phyloP scores from a whole-genome alignment of 2,329 filamentous ascomycete genomes.

The Lachnellula cervina region DNA sequence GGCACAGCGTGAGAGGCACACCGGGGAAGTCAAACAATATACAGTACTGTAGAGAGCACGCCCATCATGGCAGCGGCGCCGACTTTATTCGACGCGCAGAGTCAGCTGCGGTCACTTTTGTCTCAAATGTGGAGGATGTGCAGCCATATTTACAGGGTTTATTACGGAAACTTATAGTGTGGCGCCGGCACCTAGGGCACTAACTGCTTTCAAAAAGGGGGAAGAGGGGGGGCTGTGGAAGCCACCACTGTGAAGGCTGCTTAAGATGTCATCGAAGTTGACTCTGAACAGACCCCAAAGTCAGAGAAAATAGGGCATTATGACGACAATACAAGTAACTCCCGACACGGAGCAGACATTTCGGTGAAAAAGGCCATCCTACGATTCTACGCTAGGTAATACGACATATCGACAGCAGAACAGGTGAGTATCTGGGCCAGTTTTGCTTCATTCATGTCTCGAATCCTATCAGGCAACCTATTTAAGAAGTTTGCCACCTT shows the following conservation, averaged over 20 bases:
- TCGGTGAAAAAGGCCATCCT: neutral
- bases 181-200: conserved; percentile 2
- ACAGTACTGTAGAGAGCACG: neutral
- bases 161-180: conserved; percentile 7
- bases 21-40: neutral
- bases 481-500: neutral
- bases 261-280: neutral
- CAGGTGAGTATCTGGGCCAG: neutral
- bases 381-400: neutral
- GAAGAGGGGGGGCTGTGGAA: neutral
- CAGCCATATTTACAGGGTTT: neutral
- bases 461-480: neutral
- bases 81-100: neutral
- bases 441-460: neutral
- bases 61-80: neutral
- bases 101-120: conserved; percentile 6
- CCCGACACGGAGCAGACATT: neutral
- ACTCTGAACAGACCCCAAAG: neutral
- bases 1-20: conserved; percentile 6
- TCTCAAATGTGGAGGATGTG: conserved; percentile 11
- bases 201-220: neutral
- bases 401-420: neutral
- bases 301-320: neutral
- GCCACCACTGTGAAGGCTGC: neutral
- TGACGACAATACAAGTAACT: neutral